Conservation (phyloP, 768 basidiomycete genomes). For the Hemileccinum impolitum region DNA sequence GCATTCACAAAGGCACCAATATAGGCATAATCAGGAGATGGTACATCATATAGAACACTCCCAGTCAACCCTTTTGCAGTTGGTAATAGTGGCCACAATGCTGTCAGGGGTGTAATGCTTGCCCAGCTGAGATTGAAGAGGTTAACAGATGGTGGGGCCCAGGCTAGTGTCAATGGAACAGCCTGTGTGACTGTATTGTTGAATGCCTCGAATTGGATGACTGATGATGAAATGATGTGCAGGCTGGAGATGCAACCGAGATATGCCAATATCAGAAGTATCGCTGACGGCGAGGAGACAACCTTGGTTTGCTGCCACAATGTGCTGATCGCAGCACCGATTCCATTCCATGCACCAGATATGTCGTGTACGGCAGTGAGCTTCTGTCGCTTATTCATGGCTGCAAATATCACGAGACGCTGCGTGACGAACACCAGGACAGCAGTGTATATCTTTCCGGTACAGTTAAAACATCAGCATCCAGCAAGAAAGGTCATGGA, state of each 20-base stretch:
- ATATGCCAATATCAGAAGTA: conserved; percentile 12
- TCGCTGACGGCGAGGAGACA: neutral
- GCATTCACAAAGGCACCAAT: conserved; percentile 14
- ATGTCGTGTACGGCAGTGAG: conserved; percentile 21
- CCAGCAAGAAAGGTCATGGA: no score
- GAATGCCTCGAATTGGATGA: conserved; percentile 19
- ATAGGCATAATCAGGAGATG: neutral
- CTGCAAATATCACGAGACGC: conserved; percentile 8
- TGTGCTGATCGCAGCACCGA: conserved; percentile 17
- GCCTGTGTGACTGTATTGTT: neutral
- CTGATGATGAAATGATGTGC: conserved; percentile 22
- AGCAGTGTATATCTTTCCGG: conserved; percentile 15
- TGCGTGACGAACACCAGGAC: conserved; percentile 14
- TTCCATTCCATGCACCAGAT: conserved; percentile 18
- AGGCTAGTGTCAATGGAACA: neutral
- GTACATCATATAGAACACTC: conserved; percentile 19
- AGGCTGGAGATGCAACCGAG: conserved; percentile 14
- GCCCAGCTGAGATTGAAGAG: neutral
- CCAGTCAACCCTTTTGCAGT: conserved; percentile 12
- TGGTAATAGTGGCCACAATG: neutral
- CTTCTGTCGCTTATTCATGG: conserved; percentile 6
- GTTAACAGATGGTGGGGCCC: neutral
- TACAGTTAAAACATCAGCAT: neutral
- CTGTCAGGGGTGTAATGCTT: neutral
- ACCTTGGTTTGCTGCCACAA: conserved; percentile 22